A percentile compares a stretch with the other conserved stretches of the same genome.
phyloP scores from a whole-genome alignment of 2,329 filamentous ascomycete genomes.

The Xylaria hypoxylon region DNA sequence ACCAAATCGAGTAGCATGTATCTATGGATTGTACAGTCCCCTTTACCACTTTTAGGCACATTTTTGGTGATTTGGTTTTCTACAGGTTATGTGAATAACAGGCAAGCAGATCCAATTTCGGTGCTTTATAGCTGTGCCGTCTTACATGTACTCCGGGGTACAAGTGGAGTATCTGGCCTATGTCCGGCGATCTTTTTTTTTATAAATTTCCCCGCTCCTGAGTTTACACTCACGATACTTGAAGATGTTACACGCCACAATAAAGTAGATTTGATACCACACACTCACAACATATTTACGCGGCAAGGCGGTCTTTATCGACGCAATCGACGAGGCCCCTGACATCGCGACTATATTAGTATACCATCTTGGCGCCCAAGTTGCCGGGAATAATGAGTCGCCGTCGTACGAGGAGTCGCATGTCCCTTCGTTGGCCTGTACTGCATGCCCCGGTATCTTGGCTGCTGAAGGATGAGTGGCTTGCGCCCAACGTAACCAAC shows the following conservation, averaged over 20 bases:
- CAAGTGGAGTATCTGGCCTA: background rate
- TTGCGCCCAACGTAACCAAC: conserved; percentile 24
- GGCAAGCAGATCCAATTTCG: background rate
- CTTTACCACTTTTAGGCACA: background rate
- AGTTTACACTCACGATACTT: no score
- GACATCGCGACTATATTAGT: background rate
- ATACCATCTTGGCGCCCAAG: conserved; percentile 17
- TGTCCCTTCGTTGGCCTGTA: conserved; percentile 2
- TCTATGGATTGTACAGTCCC: background rate
- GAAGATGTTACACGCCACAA: no score
- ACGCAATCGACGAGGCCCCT: background rate
- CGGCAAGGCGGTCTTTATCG: background rate
- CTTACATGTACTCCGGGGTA: background rate
- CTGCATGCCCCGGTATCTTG: conserved; percentile 13
- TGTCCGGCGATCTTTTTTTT: no score
- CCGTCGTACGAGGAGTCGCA: background rate
- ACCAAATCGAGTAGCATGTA: no score
- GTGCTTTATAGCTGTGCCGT: background rate
- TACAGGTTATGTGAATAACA: background rate
- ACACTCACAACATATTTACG: background rate
- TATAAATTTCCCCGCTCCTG: no score
- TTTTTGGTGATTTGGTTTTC: no score
- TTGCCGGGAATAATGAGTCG: conserved; percentile 7
- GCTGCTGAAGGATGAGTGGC: conserved; percentile 22
- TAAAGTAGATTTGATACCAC: background rate